phyloP scores from a whole-genome alignment of 2,329 filamentous ascomycete genomes.

The Aspergillus hortae region DNA sequence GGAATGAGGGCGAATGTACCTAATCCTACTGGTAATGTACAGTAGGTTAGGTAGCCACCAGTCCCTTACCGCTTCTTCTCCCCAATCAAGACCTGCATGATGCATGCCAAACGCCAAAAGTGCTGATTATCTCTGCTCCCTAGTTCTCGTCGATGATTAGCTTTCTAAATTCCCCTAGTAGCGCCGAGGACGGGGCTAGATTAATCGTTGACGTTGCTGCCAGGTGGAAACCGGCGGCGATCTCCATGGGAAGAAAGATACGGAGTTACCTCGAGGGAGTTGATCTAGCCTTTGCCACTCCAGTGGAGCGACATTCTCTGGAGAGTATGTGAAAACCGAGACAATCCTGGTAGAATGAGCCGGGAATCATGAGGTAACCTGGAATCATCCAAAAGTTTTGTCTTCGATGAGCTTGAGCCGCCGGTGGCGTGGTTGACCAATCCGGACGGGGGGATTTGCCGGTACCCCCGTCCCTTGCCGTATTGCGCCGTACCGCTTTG shows the following conservation, averaged over 20 bases:
- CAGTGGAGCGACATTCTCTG: neutral
- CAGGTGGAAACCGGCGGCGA: neutral
- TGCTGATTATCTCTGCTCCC: neutral
- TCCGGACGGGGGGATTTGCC: neutral
- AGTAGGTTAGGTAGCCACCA: slow-evolving; percentile 5
- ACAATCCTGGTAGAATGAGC: neutral
- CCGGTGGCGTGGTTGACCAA: slow-evolving; percentile 7
- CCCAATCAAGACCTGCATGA: slow-evolving; percentile 7
- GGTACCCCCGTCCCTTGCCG: neutral
- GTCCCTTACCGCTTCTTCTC: slow-evolving; percentile 12
- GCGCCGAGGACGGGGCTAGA: neutral
- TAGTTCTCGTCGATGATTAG: neutral
- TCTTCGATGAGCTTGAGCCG: neutral
- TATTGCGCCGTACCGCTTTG: neutral
- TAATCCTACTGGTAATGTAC: too few relatives aligned
- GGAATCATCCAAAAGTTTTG: neutral
- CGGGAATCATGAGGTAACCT: slow-evolving; percentile 4
- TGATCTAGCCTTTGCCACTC: neutral
- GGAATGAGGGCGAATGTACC: neutral
- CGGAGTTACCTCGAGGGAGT: neutral
- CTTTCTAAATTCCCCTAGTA: neutral
- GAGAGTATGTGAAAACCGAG: neutral
- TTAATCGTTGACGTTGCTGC: too few relatives aligned
- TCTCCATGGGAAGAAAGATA: neutral
- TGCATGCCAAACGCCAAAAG: slow-evolving; percentile 1